These are phyloP conservation scores for Colletotrichum nymphaeae DNA, from an alignment of 2,329 filamentous ascomycete species.

Conservation along the genomic window DNA sequence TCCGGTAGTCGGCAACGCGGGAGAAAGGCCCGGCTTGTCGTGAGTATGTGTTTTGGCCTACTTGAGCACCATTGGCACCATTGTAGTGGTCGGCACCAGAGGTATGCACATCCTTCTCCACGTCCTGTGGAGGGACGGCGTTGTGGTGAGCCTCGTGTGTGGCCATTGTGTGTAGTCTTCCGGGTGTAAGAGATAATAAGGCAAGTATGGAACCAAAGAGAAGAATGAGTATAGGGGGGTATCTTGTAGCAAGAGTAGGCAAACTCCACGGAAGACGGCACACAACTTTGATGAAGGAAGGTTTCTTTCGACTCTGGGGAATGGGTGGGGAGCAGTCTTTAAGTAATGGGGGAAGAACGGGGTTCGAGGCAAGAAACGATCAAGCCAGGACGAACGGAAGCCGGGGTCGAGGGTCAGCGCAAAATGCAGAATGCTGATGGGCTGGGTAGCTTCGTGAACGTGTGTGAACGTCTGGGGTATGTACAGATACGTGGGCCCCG, in stretches of 20 bases:
- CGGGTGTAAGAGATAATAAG: conserved; percentile 11
- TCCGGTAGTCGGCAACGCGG: conserved; percentile 34
- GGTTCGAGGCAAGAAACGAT: conserved; percentile 7
- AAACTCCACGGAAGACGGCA: conserved; percentile 23
- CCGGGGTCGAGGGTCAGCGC: conserved; percentile 26
- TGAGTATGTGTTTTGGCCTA: conserved; percentile 21
- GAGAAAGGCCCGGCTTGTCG: conserved; percentile 27
- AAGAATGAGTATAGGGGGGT: background rate
- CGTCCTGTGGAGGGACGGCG: conserved; percentile 15
- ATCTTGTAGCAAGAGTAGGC: conserved; percentile 16
- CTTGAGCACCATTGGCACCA: conserved; percentile 21
- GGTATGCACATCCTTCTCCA: conserved; percentile 36
- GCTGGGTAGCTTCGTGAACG: conserved; percentile 17
- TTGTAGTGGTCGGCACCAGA: conserved; percentile 29
- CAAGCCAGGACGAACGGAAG: conserved; percentile 24
- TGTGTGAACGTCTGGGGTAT: conserved; percentile 32
- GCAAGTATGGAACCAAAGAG: background rate
- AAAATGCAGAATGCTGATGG: conserved; percentile 26
- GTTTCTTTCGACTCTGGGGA: background rate
- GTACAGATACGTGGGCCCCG: conserved; percentile 24
- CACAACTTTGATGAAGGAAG: conserved; percentile 11
- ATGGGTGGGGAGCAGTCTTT: conserved; percentile 26
- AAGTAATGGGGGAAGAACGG: conserved; percentile 25
- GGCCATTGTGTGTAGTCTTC: conserved; percentile 33
- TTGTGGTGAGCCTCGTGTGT: conserved; percentile 21